Base-by-base conservation (phyloP, 768 basidiomycete genomes). In the Lactarius quietus region DNA sequence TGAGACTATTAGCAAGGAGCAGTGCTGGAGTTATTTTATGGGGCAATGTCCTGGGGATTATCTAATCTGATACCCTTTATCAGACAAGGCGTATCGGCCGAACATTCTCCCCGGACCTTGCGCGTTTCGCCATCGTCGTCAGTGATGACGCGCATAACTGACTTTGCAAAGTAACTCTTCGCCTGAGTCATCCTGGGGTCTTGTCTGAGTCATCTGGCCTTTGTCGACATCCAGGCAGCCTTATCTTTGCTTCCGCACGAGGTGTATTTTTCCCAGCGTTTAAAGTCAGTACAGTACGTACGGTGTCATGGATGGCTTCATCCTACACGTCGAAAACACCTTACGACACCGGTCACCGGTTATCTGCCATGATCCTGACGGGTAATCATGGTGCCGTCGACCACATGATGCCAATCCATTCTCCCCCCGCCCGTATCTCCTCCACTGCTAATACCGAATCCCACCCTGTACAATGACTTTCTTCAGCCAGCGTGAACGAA, bases 11-110 rank as follows among this genome's bases (percentile, higher is more conserved):
- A n/a, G n/a, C n/a, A n/a, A n/a, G n/a, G 18, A 33, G 54, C 20
- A n/a, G 6, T 12, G 14, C 35, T 38, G n/a, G 31, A 10, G 31
- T 33, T 18, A 33, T 54, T 54, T 54, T 31, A 54, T 20, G 20
- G 29, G 9, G 6, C 14, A 2, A 10, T 23, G 4, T 23, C 14
- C 23, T 0, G 45, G 18, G 29, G 7, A 55, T 55, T 35, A 55
- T 55, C 18, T 33, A 55, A 55, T 55, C 54, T 55, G 31, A 55
- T 55, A 20, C 54, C 29, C 18, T 7, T 55, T 55, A 55, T 55
- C 53, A 53, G 51, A 53, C 51, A 53, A 53, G 41, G 7, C 6
- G 41, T 8, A 43, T 43, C 43, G 43, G 43, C 43, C 41, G 41
- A n/a, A 20, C 10, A 20, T n/a, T 4, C n/a, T n/a, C 3, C 9